phyloP scores from a whole-genome alignment of 108 stramenopile genomes.

The Discostella pseudostelligera region DNA sequence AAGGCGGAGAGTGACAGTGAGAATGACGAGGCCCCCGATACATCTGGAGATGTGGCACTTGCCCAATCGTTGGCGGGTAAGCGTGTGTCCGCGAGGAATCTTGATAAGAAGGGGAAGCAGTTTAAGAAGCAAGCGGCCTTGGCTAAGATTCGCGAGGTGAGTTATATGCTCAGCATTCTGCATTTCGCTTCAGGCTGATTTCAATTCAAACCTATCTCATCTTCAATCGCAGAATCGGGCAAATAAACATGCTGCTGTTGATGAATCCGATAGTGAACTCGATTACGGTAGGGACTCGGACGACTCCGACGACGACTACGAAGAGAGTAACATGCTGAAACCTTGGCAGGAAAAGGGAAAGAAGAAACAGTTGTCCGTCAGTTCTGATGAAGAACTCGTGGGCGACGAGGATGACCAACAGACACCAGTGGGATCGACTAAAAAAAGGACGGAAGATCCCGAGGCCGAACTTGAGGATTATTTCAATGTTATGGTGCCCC shows the following conservation, averaged over 20 bases:
- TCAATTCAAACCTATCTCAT: background rate
- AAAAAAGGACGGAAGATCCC: slow-evolving; percentile 32
- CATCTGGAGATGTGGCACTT: slow-evolving; percentile 58
- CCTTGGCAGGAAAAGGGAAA: slow-evolving; percentile 74
- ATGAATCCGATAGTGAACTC: slow-evolving; percentile 67
- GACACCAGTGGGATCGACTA: slow-evolving; percentile 10
- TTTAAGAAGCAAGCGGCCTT: slow-evolving; percentile 75
- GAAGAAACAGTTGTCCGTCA: slow-evolving; percentile 31
- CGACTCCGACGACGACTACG: slow-evolving; percentile 79
- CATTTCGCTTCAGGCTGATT: background rate
- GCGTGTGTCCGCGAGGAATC: slow-evolving; percentile 67
- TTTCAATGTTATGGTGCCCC: slow-evolving; percentile 69
- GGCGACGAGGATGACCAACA: slow-evolving; percentile 44
- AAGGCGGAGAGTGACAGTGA: slow-evolving; percentile 28
- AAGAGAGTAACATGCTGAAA: slow-evolving; percentile 43
- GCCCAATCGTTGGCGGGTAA: slow-evolving; percentile 57
- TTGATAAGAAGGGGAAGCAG: slow-evolving; percentile 72
- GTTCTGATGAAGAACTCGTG: slow-evolving; percentile 46
- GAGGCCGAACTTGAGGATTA: slow-evolving; percentile 80
- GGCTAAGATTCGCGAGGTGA: slow-evolving; percentile 70
- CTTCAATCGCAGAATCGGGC: slow-evolving; percentile 46
- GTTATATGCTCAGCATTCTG: slow-evolving; percentile 13
- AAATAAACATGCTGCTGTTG: slow-evolving; percentile 42
- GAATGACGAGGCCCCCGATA: slow-evolving; percentile 47
- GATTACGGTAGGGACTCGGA: slow-evolving; percentile 81